Evolutionary conservation across 163 green algal species (phyloP).

Genomic region (Prototheca wickerhamii): DNA sequence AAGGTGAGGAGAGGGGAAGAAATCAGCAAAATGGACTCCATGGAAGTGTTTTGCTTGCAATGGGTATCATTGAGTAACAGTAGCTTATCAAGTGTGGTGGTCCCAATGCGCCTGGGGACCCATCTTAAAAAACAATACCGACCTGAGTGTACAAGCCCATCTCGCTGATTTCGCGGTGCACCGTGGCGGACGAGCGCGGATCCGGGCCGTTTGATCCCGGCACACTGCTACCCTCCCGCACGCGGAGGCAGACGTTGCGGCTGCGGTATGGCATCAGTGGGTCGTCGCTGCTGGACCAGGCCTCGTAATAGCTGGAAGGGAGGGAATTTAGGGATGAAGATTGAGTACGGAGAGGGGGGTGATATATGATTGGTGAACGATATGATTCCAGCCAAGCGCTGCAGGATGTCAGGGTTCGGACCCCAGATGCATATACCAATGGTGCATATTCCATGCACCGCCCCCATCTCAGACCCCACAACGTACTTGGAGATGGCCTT

Average conservation of each 20-base stretch:
- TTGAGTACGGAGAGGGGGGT: no score
- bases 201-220: conserved; percentile 15
- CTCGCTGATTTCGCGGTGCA: conserved; percentile 45
- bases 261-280: conserved; percentile 43
- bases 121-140: background rate
- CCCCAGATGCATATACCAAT: no score
- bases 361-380: no score
- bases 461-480: background rate
- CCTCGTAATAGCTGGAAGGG: conserved; percentile 68
- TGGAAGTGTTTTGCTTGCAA: no score
- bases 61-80: no score
- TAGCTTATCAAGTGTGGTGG: no score
- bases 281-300: conserved; percentile 58
- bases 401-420: no score
- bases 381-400: no score
- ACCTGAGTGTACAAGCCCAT: conserved; percentile 67
- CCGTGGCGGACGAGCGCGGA: conserved; percentile 23
- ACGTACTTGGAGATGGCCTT: conserved; percentile 12
- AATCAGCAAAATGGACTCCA: background rate
- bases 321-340: background rate
- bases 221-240: conserved; percentile 1
- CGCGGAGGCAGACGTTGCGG: conserved; percentile 55
- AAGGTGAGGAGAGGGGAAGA: background rate
- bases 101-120: no score
- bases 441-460: no score